These are phyloP conservation scores for Paraphoma sp. DNA, from an alignment of 2,329 filamentous ascomycete genomes.

Conservation along the genomic window DNA sequence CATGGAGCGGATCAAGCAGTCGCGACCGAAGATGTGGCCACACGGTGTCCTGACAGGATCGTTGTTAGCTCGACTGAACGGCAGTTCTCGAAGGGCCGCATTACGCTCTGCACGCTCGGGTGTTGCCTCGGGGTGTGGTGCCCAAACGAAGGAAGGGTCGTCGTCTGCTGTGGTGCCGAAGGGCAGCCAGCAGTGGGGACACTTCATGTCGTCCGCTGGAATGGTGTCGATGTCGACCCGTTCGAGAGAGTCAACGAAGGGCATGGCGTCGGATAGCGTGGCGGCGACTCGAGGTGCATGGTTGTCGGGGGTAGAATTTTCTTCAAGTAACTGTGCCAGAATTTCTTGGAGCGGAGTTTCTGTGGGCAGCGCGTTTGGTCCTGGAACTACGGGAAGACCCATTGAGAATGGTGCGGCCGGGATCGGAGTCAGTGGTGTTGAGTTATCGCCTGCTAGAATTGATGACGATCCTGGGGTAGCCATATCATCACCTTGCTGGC, in stretches of 20 bases:
- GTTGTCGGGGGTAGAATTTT: not conserved
- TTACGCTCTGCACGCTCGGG: not conserved
- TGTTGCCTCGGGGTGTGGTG: not conserved
- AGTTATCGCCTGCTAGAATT: too few relatives aligned
- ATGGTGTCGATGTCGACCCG: slow-evolving; percentile 7
- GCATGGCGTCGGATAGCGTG: slow-evolving; percentile 2
- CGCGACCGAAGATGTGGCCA: slow-evolving; percentile 15
- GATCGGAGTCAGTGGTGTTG: too few relatives aligned
- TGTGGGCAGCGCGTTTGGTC: not conserved
- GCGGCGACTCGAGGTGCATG: not conserved
- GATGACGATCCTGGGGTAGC: too few relatives aligned
- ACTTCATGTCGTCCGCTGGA: slow-evolving; percentile 6
- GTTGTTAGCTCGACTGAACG: slow-evolving; percentile 7
- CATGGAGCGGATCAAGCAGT: slow-evolving; percentile 12
- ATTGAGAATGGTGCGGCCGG: too few relatives aligned
- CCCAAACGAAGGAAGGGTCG: not conserved
- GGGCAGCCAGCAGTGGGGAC: slow-evolving; percentile 16
- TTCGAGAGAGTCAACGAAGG: slow-evolving; percentile 8
- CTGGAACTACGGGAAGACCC: too few relatives aligned
- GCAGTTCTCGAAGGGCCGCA: slow-evolving; percentile 2
- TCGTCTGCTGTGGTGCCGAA: slow-evolving; percentile 12
- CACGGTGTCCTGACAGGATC: slow-evolving; percentile 14
- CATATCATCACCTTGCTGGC: too few relatives aligned
- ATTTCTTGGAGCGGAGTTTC: not conserved
- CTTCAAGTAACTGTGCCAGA: not conserved